A percentile compares a stretch with the other conserved stretches of the same genome.
phyloP scores from a whole-genome alignment of 2,329 filamentous ascomycete genomes.

The Monilinia aucupariae region DNA sequence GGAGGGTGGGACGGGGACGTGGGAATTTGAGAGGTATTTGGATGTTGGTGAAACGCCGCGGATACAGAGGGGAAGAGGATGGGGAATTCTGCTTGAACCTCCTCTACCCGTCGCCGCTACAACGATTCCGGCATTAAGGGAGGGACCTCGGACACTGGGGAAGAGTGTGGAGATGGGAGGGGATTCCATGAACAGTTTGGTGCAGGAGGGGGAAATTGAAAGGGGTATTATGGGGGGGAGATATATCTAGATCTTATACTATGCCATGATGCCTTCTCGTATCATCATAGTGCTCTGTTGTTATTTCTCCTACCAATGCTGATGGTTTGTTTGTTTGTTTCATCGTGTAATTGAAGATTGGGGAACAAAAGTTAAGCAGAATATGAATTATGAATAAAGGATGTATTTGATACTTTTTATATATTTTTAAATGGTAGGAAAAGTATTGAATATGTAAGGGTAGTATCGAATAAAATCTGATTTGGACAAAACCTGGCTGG shows the following conservation, averaged over 20 bases:
- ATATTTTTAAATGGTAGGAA: no score
- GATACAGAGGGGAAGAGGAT: neutral
- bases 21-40: conserved; percentile 14
- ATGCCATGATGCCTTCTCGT: no score
- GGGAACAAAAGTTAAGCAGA: neutral
- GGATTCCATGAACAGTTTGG: neutral
- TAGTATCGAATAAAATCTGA: no score
- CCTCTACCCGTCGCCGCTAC: neutral
- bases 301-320: neutral
- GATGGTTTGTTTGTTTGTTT: neutral
- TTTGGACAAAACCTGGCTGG: no score
- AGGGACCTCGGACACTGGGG: neutral
- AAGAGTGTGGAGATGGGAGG: conserved; percentile 5
- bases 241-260: neutral
- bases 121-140: neutral
- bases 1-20: conserved; percentile 2
- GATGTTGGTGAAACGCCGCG: neutral
- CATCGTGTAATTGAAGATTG: neutral
- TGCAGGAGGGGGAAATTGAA: conserved; percentile 2
- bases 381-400: neutral
- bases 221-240: neutral
- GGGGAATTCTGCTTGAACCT: neutral
- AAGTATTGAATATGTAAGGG: no score
- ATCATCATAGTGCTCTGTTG: neutral
- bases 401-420: neutral